Conservation (phyloP, 495 filamentous ascomycete genomes). For the Aspergillus saccharolyticus region DNA sequence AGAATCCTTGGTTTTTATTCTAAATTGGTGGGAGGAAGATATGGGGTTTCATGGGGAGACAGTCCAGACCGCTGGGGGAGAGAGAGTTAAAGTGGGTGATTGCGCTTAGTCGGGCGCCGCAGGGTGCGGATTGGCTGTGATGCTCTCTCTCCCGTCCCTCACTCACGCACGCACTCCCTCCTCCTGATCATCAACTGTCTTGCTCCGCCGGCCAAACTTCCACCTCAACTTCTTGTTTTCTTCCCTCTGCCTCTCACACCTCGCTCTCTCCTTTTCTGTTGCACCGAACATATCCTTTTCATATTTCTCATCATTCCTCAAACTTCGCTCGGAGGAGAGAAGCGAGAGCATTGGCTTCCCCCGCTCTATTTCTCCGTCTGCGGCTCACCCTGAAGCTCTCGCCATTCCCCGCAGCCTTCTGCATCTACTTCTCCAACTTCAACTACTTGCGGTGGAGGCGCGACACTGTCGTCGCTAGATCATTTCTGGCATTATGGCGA, state of each 20-base stretch:
- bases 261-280: constrained; percentile 7
- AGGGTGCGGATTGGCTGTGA: neutral
- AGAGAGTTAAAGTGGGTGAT: neutral
- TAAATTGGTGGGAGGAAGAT: no score
- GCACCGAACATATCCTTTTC: neutral
- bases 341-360: constrained; percentile 5
- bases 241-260: constrained; percentile 6
- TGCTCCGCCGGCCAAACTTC: no score
- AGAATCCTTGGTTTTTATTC: no score
- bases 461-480: constrained; percentile 47
- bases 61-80: constrained; percentile 1
- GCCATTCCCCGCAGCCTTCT: constrained; percentile 38
- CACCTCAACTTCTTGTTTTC: constrained; percentile 7
- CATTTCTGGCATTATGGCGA: constrained; percentile 61
- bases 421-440: constrained; percentile 17
- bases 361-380: constrained; percentile 11
- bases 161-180: constrained; percentile 14
- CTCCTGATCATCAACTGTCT: constrained; percentile 15
- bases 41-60: neutral
- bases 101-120: constrained; percentile 14
- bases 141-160: neutral
- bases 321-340: neutral
- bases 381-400: constrained; percentile 31
- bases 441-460: constrained; percentile 37
- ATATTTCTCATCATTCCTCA: constrained; percentile 6